Percentiles rank a stretch among this genome's conserved stretches.
These are phyloP conservation scores for Hypocreales sp. DNA, from an alignment of 2,329 filamentous ascomycete species.

Conservation along the genomic window DNA sequence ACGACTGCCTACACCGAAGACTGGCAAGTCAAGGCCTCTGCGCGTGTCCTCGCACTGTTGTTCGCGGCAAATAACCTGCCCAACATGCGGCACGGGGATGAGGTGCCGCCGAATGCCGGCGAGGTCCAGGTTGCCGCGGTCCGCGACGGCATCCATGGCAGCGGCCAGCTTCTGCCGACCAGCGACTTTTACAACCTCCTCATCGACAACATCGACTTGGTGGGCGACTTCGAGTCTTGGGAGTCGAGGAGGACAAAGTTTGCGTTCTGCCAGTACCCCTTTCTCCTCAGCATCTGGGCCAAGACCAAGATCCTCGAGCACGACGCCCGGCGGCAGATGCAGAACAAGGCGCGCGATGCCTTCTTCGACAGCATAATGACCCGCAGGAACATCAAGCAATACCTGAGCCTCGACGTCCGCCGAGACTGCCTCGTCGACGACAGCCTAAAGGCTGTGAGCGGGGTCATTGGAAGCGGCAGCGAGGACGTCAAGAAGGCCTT, in stretches of 20 bases:
- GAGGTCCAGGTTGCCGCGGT: conserved; percentile 10
- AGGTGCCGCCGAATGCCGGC: conserved; percentile 5
- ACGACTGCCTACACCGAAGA: conserved; percentile 59
- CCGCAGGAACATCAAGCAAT: conserved; percentile 57
- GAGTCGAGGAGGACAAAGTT: conserved; percentile 61
- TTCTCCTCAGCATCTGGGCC: conserved; percentile 79
- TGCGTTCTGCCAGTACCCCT: conserved; percentile 83
- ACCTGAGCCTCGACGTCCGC: conserved; percentile 61
- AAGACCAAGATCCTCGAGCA: conserved; percentile 86
- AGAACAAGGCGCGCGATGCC: conserved; percentile 71
- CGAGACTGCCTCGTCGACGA: conserved; percentile 81
- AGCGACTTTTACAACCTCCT: conserved; percentile 81
- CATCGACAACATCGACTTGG: conserved; percentile 72
- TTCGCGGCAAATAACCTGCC: conserved; percentile 63
- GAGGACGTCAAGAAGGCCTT: conserved; percentile 86
- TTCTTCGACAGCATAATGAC: conserved; percentile 83
- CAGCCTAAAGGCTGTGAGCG: conserved; percentile 70
- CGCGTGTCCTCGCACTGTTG: conserved; percentile 63
- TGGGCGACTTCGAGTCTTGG: conserved; percentile 80
- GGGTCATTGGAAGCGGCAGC: conserved; percentile 63
- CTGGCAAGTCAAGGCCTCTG: conserved; percentile 76
- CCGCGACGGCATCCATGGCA: conserved; percentile 15
- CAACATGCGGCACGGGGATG: conserved; percentile 18
- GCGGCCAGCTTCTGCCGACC: conserved; percentile 57
- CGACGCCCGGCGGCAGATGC: conserved; percentile 80